Percentiles rank a stretch among this genome's conserved stretches.
phyloP scores from a whole-genome alignment of 176 grass and related monocot genomes.

The Carex littledalei region DNA sequence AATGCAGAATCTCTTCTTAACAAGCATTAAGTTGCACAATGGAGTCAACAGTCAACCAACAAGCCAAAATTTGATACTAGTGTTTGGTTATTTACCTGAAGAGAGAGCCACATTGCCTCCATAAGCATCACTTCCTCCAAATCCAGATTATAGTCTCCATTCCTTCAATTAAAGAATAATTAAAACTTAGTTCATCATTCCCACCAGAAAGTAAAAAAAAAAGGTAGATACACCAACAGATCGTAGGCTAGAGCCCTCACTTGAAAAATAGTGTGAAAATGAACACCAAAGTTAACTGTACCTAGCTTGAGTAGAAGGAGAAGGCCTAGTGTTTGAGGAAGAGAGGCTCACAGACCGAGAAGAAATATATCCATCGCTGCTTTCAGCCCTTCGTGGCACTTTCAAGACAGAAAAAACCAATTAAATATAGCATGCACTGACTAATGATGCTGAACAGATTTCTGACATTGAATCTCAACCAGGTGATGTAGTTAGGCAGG shows the following conservation, averaged over 20 bases:
- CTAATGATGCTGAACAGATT: background rate
- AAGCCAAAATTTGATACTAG: background rate
- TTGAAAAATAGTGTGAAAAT: background rate
- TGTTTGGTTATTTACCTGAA: slow-evolving; percentile 57
- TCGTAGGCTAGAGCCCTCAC: background rate
- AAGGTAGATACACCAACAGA: background rate
- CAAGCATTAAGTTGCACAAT: too few relatives aligned
- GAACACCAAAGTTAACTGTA: slow-evolving; percentile 1
- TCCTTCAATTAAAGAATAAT: slow-evolving; percentile 38
- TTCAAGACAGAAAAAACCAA: slow-evolving; percentile 6
- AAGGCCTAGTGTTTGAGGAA: slow-evolving; percentile 16
- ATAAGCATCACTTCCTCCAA: slow-evolving; percentile 95
- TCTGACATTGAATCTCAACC: background rate
- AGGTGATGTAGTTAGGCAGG: background rate
- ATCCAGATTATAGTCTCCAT: slow-evolving; percentile 72
- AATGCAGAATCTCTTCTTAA: background rate
- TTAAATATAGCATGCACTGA: background rate
- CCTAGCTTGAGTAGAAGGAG: slow-evolving; percentile 19
- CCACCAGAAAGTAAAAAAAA: background rate
- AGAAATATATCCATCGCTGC: slow-evolving; percentile 28
- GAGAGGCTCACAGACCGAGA: slow-evolving; percentile 23
- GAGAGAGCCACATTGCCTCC: slow-evolving; percentile 94
- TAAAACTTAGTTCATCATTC: background rate
- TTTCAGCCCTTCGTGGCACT: slow-evolving; percentile 13
- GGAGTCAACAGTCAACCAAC: too few relatives aligned